Conservation (phyloP, 2,329 filamentous ascomycete genomes). For the Helminthosporium solani region DNA sequence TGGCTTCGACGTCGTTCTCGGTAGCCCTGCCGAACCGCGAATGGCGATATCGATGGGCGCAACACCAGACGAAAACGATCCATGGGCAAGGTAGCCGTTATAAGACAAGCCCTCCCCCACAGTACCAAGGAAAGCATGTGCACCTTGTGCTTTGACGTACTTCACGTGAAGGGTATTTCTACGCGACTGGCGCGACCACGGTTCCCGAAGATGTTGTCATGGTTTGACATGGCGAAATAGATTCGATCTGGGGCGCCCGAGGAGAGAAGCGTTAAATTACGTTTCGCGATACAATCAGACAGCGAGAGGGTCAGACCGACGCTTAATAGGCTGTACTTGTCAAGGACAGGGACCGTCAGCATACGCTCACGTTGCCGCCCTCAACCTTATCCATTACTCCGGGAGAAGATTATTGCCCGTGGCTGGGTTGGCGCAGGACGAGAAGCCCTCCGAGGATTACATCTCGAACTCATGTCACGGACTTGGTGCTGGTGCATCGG, state of each 20-base stretch:
- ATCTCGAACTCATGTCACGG: slow-evolving; percentile 1
- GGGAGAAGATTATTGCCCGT: slow-evolving; percentile 19
- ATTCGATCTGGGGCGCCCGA: slow-evolving; percentile 6
- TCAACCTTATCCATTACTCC: slow-evolving; percentile 37
- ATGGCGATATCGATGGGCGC: slow-evolving; percentile 18
- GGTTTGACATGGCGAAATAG: slow-evolving; percentile 8
- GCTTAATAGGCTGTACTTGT: slow-evolving; percentile 2
- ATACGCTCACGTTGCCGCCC: slow-evolving; percentile 29
- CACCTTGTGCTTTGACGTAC: slow-evolving; percentile 14
- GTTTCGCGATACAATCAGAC: slow-evolving; percentile 8
- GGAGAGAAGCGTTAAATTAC: slow-evolving; percentile 9
- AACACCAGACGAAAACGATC: slow-evolving; percentile 6
- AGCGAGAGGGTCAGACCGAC: slow-evolving; percentile 5
- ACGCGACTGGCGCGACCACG: not conserved
- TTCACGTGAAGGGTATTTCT: not conserved
- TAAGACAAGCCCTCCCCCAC: slow-evolving; percentile 8
- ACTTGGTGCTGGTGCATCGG: slow-evolving; percentile 7
- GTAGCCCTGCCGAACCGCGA: not conserved
- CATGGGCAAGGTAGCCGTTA: slow-evolving; percentile 4
- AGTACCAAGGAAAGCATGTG: not conserved
- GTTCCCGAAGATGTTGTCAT: not conserved
- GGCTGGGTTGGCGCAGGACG: slow-evolving; percentile 19
- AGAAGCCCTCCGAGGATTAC: slow-evolving; percentile 28
- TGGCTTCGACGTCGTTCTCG: no score
- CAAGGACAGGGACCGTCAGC: slow-evolving; percentile 7